Conservation (phyloP, 2,329 filamentous ascomycete genomes). For the Venturia nashicola region DNA sequence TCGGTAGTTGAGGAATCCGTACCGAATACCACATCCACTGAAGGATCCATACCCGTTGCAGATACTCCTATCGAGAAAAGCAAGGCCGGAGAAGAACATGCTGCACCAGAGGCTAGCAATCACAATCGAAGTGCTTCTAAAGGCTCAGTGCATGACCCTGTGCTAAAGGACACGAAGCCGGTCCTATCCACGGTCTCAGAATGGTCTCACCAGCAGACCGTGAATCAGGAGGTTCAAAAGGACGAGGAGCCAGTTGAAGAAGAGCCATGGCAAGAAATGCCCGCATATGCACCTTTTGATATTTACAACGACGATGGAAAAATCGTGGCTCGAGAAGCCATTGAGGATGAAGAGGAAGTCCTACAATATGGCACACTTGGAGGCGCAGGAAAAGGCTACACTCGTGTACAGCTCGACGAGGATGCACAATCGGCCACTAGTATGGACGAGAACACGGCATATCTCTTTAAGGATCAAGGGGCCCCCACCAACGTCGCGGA, state of each 20-base stretch:
- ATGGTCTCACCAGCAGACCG: conserved; percentile 79
- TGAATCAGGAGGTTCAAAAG: conserved; percentile 29
- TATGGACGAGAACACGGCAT: conserved; percentile 93
- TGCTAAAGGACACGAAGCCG: background rate
- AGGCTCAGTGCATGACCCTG: background rate
- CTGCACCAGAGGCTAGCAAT: background rate
- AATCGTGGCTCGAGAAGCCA: conserved; percentile 69
- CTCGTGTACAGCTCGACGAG: conserved; percentile 85
- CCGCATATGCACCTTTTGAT: conserved; percentile 81
- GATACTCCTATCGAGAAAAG: background rate
- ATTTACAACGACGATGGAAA: conserved; percentile 91
- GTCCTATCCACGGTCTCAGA: conserved; percentile 48
- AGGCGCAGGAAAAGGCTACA: conserved; percentile 90
- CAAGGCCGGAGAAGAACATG: background rate
- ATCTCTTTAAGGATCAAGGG: conserved; percentile 71
- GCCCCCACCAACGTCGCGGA: conserved; percentile 45
- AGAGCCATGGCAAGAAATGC: conserved; percentile 87
- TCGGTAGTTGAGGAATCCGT: background rate
- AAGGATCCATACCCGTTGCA: background rate
- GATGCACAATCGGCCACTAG: conserved; percentile 89
- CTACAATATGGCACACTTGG: conserved; percentile 67
- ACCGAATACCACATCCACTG: background rate
- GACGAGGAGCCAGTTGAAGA: conserved; percentile 46
- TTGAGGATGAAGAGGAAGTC: conserved; percentile 54
- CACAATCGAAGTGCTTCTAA: background rate